Conservation (phyloP, 2,329 filamentous ascomycete species). For the Fusarium albidum region DNA sequence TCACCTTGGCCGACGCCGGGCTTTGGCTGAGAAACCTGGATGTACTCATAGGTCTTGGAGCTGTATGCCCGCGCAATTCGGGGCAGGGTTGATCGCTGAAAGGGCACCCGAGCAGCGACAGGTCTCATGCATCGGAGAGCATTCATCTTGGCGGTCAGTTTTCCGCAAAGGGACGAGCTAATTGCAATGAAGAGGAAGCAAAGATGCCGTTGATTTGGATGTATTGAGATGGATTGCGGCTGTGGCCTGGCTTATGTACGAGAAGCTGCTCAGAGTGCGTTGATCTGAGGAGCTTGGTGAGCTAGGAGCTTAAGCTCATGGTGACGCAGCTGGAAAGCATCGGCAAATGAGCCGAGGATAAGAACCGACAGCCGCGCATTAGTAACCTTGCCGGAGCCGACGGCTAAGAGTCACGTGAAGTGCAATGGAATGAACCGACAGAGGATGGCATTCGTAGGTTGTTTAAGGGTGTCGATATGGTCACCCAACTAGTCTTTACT, state of each 20-base stretch:
- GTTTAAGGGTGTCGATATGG: not conserved
- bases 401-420: conserved; percentile 31
- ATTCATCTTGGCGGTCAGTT: conserved; percentile 54
- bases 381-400: conserved; percentile 34
- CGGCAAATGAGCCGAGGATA: conserved; percentile 41
- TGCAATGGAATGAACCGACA: not conserved
- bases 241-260: not conserved
- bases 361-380: conserved; percentile 23
- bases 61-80: conserved; percentile 62
- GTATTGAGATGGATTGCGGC: not conserved
- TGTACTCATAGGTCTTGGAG: conserved; percentile 75
- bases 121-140: conserved; percentile 67
- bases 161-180: not conserved
- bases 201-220: not conserved
- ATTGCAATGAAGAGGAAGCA: not conserved
- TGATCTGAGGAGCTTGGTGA: conserved; percentile 23
- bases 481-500: not conserved
- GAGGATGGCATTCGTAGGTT: no score
- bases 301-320: conserved; percentile 30
- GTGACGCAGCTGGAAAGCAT: conserved; percentile 41
- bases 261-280: conserved; percentile 3
- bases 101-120: conserved; percentile 54
- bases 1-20: conserved; percentile 91
- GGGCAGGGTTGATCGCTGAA: conserved; percentile 66
- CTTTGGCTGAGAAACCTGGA: conserved; percentile 82